A percentile compares a stretch with the other conserved stretches of the same genome.
Conservation (phyloP, 2,329 filamentous ascomycete genomes). For the Claviceps maximensis region DNA sequence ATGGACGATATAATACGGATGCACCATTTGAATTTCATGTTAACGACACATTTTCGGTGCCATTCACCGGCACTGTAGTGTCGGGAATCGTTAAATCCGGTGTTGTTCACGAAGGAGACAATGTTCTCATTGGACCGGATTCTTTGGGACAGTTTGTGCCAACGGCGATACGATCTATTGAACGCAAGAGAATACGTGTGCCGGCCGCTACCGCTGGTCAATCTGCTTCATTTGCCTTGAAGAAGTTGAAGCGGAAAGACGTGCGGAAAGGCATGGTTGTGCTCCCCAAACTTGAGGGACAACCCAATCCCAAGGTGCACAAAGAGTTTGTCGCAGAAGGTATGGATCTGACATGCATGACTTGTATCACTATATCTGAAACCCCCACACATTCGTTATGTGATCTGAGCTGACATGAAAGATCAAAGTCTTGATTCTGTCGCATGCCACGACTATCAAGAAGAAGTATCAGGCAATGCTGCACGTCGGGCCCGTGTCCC, state of each 20-base stretch:
- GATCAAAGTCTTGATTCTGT: constrained; percentile 70
- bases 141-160: constrained; percentile 77
- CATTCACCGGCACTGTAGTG: constrained; percentile 91
- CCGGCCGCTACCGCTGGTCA: constrained; percentile 83
- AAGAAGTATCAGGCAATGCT: constrained; percentile 97
- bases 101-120: constrained; percentile 81
- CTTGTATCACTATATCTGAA: background rate
- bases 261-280: constrained; percentile 98
- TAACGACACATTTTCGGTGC: constrained; percentile 96
- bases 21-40: constrained; percentile 89
- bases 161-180: constrained; percentile 82
- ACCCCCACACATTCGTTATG: background rate
- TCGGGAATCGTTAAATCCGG: constrained; percentile 85
- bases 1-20: constrained; percentile 80
- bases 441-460: constrained; percentile 93
- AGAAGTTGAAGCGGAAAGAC: constrained; percentile 76
- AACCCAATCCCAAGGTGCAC: constrained; percentile 56
- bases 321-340: constrained; percentile 68
- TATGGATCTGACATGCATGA: constrained; percentile 18
- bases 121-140: constrained; percentile 79
- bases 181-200: constrained; percentile 82
- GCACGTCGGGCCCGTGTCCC: constrained; percentile 85
- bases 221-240: constrained; percentile 81
- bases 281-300: constrained; percentile 65
- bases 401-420: background rate